Conservation (phyloP, 2,329 filamentous ascomycete genomes). For the Ceratocystis destructans region DNA sequence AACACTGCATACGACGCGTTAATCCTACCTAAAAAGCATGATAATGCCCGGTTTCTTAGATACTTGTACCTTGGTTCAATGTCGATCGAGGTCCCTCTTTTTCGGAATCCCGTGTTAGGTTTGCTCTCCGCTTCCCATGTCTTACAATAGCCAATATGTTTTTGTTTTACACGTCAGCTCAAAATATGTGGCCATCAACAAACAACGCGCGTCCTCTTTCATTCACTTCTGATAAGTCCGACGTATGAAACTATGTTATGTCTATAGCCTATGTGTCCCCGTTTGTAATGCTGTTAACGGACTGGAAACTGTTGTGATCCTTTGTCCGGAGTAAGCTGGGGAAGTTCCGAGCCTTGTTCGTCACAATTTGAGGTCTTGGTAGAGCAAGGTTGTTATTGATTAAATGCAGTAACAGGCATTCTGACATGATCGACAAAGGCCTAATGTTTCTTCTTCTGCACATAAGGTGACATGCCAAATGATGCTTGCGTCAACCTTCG, state of each 20-base stretch:
- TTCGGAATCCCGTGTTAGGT: background rate
- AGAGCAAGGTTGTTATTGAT: conserved; percentile 20
- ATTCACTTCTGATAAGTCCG: background rate
- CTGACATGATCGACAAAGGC: background rate
- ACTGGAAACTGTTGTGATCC: background rate
- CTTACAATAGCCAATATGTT: background rate
- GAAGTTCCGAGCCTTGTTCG: background rate
- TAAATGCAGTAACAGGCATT: background rate
- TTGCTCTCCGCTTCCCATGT: background rate
- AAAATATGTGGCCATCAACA: background rate
- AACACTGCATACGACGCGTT: background rate
- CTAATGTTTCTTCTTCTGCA: background rate
- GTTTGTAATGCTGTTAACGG: background rate
- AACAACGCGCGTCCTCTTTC: conserved; percentile 1
- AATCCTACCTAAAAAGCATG: background rate
- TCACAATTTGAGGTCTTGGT: conserved; percentile 23
- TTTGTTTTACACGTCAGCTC: background rate
- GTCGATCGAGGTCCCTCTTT: background rate
- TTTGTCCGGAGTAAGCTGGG: conserved; percentile 10
- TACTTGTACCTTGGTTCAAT: background rate
- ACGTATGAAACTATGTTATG: background rate
- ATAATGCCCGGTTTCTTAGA: background rate
- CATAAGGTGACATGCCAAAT: background rate
- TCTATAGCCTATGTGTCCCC: background rate
- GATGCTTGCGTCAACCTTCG: background rate